Evolutionary conservation across 2,329 filamentous ascomycete genomes (phyloP), one percentile per base, ranked within the genome.

Genomic region (Xylaria sp.): DNA sequence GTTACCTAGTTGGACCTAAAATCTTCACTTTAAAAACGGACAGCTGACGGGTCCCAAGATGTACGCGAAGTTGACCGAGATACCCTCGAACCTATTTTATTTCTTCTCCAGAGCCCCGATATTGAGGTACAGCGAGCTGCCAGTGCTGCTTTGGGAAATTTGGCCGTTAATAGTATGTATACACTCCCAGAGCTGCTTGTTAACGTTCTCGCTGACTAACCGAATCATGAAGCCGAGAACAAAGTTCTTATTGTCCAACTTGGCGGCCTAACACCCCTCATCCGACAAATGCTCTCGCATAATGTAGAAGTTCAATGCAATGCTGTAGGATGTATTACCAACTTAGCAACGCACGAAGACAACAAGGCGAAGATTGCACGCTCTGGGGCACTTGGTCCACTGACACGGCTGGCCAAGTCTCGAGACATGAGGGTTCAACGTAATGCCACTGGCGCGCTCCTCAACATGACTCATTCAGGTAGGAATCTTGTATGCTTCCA

Each of bases 401-500:
- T 99, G 73, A 99, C 96, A 51, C 89, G 92, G 70, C 84, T 99
- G 65, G 96, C 96, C 69, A 98, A 97, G 81, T 98, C 96, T 25
- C 95, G 96, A 80, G 96, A 99, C 76, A 98, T 98, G 96, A 90
- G 96, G 63, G 96, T 99, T 54, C 96, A 99, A 82, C 89, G 96
- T 71, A 99, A 99, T 80, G 96, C 96, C 65, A 99, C 96, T 0
- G 96, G 96, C 61, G 96, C 96, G 51, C 83, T 99, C 65, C 86
- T 99, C 72, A 99, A 99, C 81, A 99, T 99, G 96, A 99, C 96
- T 74, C 96, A 99, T 83, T 98, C 94, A 71, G 94, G 94, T 97
- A 88, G 67, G 86, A 73, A n/a, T 27, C 17, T 47, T n/a, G 33
- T 33, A 20, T 15, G n/a, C 33, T 64, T 38, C n/a, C 17, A 27